These are phyloP conservation scores for Ziziphus jujuba DNA, from an alignment of 306 rosid genomes.

Conservation along the genomic window DNA sequence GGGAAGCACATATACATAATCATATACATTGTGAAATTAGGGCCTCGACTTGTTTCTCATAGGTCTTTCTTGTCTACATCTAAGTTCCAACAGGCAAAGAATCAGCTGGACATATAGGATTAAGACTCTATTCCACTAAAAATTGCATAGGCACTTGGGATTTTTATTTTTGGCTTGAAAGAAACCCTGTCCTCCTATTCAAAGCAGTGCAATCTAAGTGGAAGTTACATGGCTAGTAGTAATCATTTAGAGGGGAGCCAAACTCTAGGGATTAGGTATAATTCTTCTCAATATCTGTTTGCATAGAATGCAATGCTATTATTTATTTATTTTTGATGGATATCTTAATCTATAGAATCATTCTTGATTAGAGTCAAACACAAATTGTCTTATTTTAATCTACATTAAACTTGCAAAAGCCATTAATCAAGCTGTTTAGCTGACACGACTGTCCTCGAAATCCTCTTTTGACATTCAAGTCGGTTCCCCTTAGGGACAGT, in stretches of 20 bases:
- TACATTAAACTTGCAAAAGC: constrained; percentile 32
- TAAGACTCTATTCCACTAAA: constrained; percentile 28
- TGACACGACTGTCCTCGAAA: no score
- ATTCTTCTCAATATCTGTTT: constrained; percentile 5
- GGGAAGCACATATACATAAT: neutral
- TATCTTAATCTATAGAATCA: neutral
- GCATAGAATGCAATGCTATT: constrained; percentile 10
- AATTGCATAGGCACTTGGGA: neutral
- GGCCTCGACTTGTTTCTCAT: constrained; percentile 3
- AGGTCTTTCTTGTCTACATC: neutral
- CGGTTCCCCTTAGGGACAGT: no score
- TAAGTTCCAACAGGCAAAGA: constrained; percentile 8
- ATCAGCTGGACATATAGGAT: constrained; percentile 8
- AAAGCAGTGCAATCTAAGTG: constrained; percentile 8
- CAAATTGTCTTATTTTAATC: constrained; percentile 10
- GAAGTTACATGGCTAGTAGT: constrained; percentile 3
- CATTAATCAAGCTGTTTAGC: constrained; percentile 53
- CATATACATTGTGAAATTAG: neutral
- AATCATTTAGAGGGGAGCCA: neutral
- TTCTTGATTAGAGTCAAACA: constrained; percentile 25
- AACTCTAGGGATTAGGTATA: constrained; percentile 10
- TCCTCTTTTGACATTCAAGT: no score
- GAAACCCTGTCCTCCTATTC: neutral
- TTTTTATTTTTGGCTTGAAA: neutral
- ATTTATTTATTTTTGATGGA: neutral